Evolutionary conservation across 2,329 filamentous ascomycete species (phyloP), one percentile per base, ranked within the genome.

Genomic region (Trichoderma sp.): DNA sequence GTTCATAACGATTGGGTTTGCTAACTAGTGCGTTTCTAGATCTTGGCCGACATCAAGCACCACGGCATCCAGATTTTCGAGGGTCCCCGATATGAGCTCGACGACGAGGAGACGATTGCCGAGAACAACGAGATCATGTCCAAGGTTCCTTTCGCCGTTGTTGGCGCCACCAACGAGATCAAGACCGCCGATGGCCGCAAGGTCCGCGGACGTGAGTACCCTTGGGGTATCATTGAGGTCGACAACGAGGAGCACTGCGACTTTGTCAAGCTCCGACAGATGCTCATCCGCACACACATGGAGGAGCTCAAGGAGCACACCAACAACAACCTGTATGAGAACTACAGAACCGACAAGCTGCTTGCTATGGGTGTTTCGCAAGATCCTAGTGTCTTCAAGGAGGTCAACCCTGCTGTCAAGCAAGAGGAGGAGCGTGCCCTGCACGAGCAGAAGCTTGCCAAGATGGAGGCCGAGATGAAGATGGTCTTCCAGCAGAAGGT

Each of bases 401-500:
- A 99, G 91, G 94, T 99, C 88, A 99, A 99, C 90, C 96, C 96
- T 75, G 95, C 96, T 61, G 96, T 98, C 85, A 99, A 99, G 92
- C 96, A 99, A 86, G 96, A 99, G 84, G 96, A 99, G 86, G 96
- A 99, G 88, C 94, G 96, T 79, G 92, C 93, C 75, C 88, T 99
- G 77, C 96, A 99, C 89, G 96, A 99, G 86, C 95, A 98, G 89
- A 99, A 99, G 89, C 93, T 99, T 78, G 94, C 95, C 84, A 99
- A 99, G 93, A 99, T 99, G 96, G 96, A 99, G 85, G 91, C 94
- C 80, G 96, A 99, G 85, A 99, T 99, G 96, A 99, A 99, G 93
- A 97, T 98, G 93, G 96, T 99, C 77, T 99, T 99, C 94, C 96
- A 98, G 84, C 96, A 99, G 83, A 99, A 99, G 92, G 96, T 99